Base-by-base conservation (phyloP, 768 basidiomycete genomes). In the Neoboletus brunneissimus region DNA sequence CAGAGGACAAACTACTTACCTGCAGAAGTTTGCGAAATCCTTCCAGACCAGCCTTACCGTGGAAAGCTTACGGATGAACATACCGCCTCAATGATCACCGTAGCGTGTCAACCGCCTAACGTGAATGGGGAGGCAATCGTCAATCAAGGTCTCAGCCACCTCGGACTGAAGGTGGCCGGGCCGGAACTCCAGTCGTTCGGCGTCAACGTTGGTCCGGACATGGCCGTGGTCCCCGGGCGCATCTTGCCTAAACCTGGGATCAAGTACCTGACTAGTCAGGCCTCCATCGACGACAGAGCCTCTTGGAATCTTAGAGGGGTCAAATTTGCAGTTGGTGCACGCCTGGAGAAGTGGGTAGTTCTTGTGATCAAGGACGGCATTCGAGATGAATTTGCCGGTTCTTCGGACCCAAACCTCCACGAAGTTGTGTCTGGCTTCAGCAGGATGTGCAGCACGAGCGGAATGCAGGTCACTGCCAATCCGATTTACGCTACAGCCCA, bases 361-460 rank as follows among this genome's bases (percentile, higher is more conserved):
- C 72, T 93, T 15, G 72, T 90, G 42, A 82, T 93, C 60, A 73
- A 76, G 54, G 89, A 91, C 59, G 75, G 79, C 13, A 77, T 77
- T 49, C 66, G 81, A n/a, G 81, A 83, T 42, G 89, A 91, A 64
- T 91, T 91, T 60, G 34, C 42, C 1, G 79, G 76, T 11, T 56
- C 76, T 3, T 54, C 71, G 7, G 91, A 92, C 61, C 81, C 81
- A 2, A 76, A 77, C n/a, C 72, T 92, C 35, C 56, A 54, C 37
- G 43, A 56, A 4, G 72, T 75, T 2, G 69, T 89, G 12, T 59
- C 65, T 1, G 86, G 81, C 0, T 91, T 92, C 61, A 70, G 73
- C 34, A 58, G 69, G 2, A 89, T 86, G 84, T 92, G 90, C 66
- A 67, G 65, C 49, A 75, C 56, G 29, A 82, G 82, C 55, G 91